Conservation (phyloP, 352 stramenopile species). For the Phytophthora kernoviae region DNA sequence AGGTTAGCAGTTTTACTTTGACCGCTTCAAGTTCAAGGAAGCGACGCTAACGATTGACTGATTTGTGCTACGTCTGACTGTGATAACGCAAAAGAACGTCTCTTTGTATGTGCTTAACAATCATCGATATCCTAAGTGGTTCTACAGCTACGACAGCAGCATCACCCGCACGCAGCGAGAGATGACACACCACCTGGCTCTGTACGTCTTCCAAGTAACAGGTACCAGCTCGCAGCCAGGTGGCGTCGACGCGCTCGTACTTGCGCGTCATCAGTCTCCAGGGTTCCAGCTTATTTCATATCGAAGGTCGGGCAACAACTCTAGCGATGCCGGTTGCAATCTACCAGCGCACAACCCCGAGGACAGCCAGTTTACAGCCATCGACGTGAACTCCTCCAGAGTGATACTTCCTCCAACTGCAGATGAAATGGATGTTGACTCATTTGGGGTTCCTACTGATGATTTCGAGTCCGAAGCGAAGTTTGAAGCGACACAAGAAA, state of each 20-base stretch:
- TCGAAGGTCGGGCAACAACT: constrained; percentile 22
- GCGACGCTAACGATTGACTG: not conserved
- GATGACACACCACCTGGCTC: constrained; percentile 49
- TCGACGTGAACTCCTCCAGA: not conserved
- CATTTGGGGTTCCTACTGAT: not conserved
- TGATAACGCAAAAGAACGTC: constrained; percentile 31
- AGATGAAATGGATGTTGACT: not conserved
- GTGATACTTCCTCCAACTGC: not conserved
- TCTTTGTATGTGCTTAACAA: constrained; percentile 57
- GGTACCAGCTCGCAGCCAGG: constrained; percentile 1
- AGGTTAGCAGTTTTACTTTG: constrained; percentile 21
- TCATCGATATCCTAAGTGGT: constrained; percentile 53
- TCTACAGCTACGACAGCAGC: constrained; percentile 59
- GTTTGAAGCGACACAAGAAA: not conserved
- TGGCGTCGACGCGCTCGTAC: constrained; percentile 21
- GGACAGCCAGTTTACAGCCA: not conserved
- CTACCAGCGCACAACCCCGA: constrained; percentile 8
- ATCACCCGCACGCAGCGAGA: constrained; percentile 48
- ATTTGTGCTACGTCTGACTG: not conserved
- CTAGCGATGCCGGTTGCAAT: constrained; percentile 13
- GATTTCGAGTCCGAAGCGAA: not conserved
- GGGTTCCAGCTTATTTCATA: constrained; percentile 44
- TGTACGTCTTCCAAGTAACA: constrained; percentile 42
- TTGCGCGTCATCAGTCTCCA: constrained; percentile 40
- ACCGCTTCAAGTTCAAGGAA: not conserved